Percentiles rank a stretch among this genome's conserved stretches.
phyloP scores from a whole-genome alignment of 768 basidiomycete genomes.

The Lactifluus echinatus region DNA sequence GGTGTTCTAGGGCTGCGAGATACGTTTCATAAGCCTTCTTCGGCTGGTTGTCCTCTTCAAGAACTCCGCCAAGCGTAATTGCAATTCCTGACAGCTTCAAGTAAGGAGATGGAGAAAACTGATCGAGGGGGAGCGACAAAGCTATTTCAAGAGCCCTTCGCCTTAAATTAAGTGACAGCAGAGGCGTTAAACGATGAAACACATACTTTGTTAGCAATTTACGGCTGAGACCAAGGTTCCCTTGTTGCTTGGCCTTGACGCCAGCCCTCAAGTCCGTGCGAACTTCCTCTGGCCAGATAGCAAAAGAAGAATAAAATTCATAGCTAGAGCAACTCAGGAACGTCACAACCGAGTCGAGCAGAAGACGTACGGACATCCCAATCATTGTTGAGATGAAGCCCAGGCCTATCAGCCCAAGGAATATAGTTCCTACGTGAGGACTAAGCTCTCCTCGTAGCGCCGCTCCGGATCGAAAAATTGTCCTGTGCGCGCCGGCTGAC shows the following conservation, averaged over 20 bases:
- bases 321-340: conserved; percentile 36
- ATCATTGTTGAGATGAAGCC: conserved; percentile 14
- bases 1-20: conserved; percentile 24
- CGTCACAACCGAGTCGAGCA: neutral
- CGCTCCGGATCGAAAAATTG: neutral
- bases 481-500: neutral
- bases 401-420: conserved; percentile 11
- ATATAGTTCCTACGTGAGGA: conserved; percentile 9
- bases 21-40: conserved; percentile 24
- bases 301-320: conserved; percentile 47
- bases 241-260: conserved; percentile 51
- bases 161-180: neutral
- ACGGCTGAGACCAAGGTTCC: conserved; percentile 43
- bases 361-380: conserved; percentile 16
- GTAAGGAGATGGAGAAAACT: conserved; percentile 38
- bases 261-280: conserved; percentile 58
- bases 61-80: conserved; percentile 47
- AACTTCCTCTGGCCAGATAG: conserved; percentile 58
- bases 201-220: conserved; percentile 47
- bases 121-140: conserved; percentile 33
- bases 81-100: conserved; percentile 65
- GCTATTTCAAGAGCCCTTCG: conserved; percentile 50
- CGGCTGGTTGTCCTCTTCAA: conserved; percentile 35
- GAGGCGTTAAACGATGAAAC: neutral
- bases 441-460: neutral